Evolutionary conservation across 768 basidiomycete genomes (phyloP), one percentile per base, ranked within the genome.

Genomic region (Naganishia friedmannii): DNA sequence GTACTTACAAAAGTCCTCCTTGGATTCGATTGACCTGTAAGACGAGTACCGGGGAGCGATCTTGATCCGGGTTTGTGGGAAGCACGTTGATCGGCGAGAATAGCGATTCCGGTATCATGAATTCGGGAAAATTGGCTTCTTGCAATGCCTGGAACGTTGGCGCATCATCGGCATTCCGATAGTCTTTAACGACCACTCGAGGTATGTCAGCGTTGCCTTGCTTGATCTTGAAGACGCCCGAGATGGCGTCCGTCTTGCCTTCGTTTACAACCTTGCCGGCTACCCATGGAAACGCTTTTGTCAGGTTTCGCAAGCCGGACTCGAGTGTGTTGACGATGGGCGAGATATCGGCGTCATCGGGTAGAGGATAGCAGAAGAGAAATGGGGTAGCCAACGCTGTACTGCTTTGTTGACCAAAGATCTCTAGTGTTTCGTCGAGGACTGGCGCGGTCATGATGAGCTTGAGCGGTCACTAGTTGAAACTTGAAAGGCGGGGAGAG

Each of bases 341-440:
- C 23, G 42, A 26, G 63, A 42, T 6, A 23, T 26, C 34, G 7
- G 9, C 15, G 2, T 2, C 15, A 10, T 65, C 34, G 42, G 26
- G 21, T 42, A 46, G 12, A 26, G 21, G 42, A 26, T 45, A 65
- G 42, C 63, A 65, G 23, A 65, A 65, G 37, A 65, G 37, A 42
- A 65, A 65, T 10, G 63, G 65, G 2, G 65, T 66, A 9, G 65
- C 29, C n/a, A 66, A n/a, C 4, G 8, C 46, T 4, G 65, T 51
- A 13, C 17, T 12, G 48, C 28, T 9, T 66, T 53, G 63, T 28
- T 66, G 65, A 0, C 65, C 65, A 23, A 66, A 66, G 39, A 66
- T 29, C 65, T 66, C 65, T 34, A 66, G 65, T 21, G 65, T 66
- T 28, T n/a, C n/a, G 26, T 66, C 65, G n/a, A 51, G 65, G 28